These are phyloP conservation scores for Biscogniauxia mediterranea DNA, from an alignment of 2,329 filamentous ascomycete genomes.

Conservation along the genomic window DNA sequence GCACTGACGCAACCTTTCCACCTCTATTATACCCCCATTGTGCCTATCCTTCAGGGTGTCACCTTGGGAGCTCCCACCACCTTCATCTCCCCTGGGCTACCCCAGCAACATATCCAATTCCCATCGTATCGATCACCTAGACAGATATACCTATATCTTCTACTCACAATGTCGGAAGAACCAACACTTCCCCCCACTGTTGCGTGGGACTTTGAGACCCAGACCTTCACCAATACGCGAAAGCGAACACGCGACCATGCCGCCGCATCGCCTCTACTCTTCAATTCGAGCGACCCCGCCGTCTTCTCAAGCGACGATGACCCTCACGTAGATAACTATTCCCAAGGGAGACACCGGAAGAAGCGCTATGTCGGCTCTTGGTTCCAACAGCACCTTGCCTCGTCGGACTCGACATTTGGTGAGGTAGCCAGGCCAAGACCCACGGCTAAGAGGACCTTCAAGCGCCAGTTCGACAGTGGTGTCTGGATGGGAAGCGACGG, in stretches of 20 bases:
- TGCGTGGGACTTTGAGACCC: constrained; percentile 31
- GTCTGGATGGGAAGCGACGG: constrained; percentile 66
- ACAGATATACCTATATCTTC: neutral
- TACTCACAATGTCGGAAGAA: constrained; percentile 33
- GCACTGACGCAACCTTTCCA: constrained; percentile 1
- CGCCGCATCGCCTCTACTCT: constrained; percentile 37
- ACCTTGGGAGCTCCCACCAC: neutral
- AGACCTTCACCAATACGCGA: constrained; percentile 33
- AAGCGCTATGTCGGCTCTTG: constrained; percentile 64
- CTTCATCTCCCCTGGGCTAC: neutral
- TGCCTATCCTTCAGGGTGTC: neutral
- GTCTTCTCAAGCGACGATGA: constrained; percentile 74
- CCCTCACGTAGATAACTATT: constrained; percentile 64
- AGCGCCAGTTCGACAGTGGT: constrained; percentile 64
- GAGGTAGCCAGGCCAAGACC: constrained; percentile 36
- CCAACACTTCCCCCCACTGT: constrained; percentile 36
- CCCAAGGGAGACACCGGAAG: constrained; percentile 56
- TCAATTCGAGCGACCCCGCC: constrained; percentile 68
- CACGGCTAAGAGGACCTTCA: constrained; percentile 51
- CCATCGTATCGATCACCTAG: neutral
- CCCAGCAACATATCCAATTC: neutral
- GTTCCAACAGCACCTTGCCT: constrained; percentile 60
- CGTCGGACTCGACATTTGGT: constrained; percentile 47
- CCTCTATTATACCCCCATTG: neutral
- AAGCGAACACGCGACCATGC: constrained; percentile 38